phyloP scores from a whole-genome alignment of 208 protist genomes.

The Phytomonas sp. region DNA sequence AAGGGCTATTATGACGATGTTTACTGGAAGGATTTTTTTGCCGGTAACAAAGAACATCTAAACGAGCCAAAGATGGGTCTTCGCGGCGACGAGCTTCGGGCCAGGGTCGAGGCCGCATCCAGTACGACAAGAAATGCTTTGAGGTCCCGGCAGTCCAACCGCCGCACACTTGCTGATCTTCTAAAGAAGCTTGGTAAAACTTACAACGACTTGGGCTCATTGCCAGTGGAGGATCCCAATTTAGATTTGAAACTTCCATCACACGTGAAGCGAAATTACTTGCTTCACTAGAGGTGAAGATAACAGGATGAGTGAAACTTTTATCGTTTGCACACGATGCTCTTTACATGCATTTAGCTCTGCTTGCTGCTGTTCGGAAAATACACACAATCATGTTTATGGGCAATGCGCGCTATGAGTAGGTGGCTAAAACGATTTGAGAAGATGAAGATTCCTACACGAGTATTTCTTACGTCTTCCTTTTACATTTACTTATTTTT shows the following conservation, averaged over 20 bases:
- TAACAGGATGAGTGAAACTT: neutral
- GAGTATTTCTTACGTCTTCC: neutral
- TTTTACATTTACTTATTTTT: conserved; percentile 6
- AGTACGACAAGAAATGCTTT: neutral
- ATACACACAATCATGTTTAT: neutral
- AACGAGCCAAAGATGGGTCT: conserved; percentile 88
- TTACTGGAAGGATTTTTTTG: conserved; percentile 92
- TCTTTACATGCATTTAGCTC: neutral
- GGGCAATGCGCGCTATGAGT: neutral
- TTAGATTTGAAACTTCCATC: conserved; percentile 82
- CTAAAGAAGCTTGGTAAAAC: conserved; percentile 77
- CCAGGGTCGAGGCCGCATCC: conserved; percentile 46
- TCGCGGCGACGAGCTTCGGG: conserved; percentile 83
- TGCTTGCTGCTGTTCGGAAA: neutral
- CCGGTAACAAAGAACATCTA: conserved; percentile 80
- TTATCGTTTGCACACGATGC: conserved; percentile 2
- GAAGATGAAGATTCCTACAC: neutral
- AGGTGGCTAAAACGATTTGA: neutral
- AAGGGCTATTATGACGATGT: conserved; percentile 92
- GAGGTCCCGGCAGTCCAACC: conserved; percentile 28
- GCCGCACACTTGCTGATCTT: conserved; percentile 84
- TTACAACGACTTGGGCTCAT: conserved; percentile 60
- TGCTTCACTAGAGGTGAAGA: conserved; percentile 51
- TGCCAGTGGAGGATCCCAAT: conserved; percentile 76
- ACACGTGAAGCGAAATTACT: conserved; percentile 80